A percentile compares a stretch with the other conserved stretches of the same genome.
phyloP scores from a whole-genome alignment of 768 basidiomycete species.

The Panaeolus cyanescens region DNA sequence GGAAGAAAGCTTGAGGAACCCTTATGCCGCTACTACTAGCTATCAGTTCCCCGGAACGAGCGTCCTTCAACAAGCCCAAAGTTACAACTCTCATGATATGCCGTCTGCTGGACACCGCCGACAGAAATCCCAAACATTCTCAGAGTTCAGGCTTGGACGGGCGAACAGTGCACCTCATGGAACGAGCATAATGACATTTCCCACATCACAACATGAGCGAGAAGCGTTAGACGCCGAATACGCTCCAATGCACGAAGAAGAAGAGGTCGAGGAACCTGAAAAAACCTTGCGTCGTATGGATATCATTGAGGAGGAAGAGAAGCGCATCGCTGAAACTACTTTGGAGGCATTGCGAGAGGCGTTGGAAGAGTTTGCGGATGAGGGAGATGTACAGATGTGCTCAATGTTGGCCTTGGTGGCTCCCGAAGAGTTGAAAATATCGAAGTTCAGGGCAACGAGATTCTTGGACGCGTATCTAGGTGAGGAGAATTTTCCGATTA shows the following conservation, averaged over 20 bases:
- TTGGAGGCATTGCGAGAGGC: slow-evolving; percentile 58
- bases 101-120: slow-evolving; percentile 21
- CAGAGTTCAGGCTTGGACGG: slow-evolving; percentile 23
- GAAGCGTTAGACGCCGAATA: not conserved
- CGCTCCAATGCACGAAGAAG: slow-evolving; percentile 6
- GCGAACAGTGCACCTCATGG: not conserved
- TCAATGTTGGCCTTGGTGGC: slow-evolving; percentile 70
- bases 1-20: not conserved
- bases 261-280: slow-evolving; percentile 3
- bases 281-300: slow-evolving; percentile 32
- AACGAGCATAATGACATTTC: not conserved
- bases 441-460: slow-evolving; percentile 39
- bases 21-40: not conserved
- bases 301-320: slow-evolving; percentile 51
- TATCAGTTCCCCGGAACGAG: slow-evolving; percentile 15
- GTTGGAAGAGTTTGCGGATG: slow-evolving; percentile 62
- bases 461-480: slow-evolving; percentile 79
- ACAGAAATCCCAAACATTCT: slow-evolving; percentile 30
- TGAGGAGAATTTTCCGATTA: slow-evolving; percentile 27
- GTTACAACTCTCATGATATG: not conserved
- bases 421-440: slow-evolving; percentile 55
- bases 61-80: slow-evolving; percentile 18
- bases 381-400: slow-evolving; percentile 82
- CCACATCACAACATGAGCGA: not conserved
- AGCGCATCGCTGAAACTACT: slow-evolving; percentile 49